Evolutionary conservation across 805 yeast species (phyloP).

Genomic region (Blastobotrys peoriensis): DNA sequence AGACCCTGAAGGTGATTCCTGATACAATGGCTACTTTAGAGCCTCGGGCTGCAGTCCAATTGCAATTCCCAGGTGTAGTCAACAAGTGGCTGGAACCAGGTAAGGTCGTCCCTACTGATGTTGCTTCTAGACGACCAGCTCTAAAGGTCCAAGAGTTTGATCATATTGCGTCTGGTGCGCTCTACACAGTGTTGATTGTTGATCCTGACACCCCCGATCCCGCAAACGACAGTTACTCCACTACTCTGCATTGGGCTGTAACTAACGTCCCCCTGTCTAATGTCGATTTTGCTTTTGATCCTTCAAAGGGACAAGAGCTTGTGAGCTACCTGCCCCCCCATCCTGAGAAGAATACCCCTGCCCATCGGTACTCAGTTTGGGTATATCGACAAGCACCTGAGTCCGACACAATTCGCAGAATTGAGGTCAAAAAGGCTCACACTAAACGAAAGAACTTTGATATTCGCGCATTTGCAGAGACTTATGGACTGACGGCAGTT

Average conservation of each 20-base stretch:
- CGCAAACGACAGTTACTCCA: conserved; percentile 56
- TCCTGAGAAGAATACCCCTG: conserved; percentile 83
- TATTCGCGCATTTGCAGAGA: conserved; percentile 59
- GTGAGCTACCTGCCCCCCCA: conserved; percentile 70
- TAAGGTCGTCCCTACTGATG: conserved; percentile 59
- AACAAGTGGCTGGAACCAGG: conserved; percentile 77
- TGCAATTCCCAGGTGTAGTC: conserved; percentile 65
- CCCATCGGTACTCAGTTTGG: conserved; percentile 84
- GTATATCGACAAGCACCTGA: conserved; percentile 63
- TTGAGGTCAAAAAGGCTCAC: conserved; percentile 13
- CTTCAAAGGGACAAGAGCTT: conserved; percentile 29
- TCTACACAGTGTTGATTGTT: conserved; percentile 73
- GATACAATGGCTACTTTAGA: conserved; percentile 87
- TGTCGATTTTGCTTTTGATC: conserved; percentile 49
- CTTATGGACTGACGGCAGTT: conserved; percentile 58
- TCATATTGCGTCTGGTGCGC: conserved; percentile 38
- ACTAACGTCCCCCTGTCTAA: conserved; percentile 57
- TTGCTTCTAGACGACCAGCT: conserved; percentile 70
- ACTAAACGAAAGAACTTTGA: conserved; percentile 51
- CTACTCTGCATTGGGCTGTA: conserved; percentile 74
- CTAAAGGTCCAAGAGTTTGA: conserved; percentile 71
- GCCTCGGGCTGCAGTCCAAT: conserved; percentile 68
- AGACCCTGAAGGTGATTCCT: conserved; percentile 77
- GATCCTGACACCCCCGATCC: conserved; percentile 90
- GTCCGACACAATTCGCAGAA: conserved; percentile 1